Conservation (phyloP, 1,284 basidiomycete genomes). For the Xanthoconium separans region DNA sequence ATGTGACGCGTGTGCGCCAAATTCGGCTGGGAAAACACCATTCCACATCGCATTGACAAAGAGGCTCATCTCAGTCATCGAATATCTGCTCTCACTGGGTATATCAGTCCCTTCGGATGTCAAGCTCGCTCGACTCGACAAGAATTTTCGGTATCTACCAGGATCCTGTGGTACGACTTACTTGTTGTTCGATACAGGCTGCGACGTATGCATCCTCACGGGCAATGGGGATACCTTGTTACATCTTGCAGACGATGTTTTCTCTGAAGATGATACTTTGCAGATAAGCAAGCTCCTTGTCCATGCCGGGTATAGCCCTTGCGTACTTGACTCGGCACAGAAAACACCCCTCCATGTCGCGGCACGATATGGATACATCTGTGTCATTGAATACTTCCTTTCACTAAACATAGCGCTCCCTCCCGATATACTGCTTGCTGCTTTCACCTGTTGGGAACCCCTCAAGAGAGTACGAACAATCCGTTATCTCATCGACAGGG, state of each 20-base stretch:
- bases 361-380: not conserved
- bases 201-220: not conserved
- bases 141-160: not conserved
- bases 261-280: not conserved
- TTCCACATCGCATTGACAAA: not conserved
- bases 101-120: not conserved
- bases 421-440: constrained; percentile 2
- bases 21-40: not conserved
- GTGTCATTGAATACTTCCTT: constrained; percentile 1
- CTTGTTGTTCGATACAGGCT: constrained; percentile 4
- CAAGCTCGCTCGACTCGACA: not conserved
- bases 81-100: constrained; percentile 8
- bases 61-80: not conserved
- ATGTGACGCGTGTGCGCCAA: constrained; percentile 1
- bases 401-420: not conserved
- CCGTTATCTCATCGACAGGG: not conserved
- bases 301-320: not conserved
- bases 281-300: not conserved
- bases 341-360: constrained; percentile 7
- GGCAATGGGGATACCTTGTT: constrained; percentile 7
- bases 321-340: not conserved
- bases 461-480: not conserved
- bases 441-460: not conserved
- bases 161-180: not conserved
- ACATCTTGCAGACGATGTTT: not conserved